Evolutionary conservation across 805 yeast species (phyloP), one percentile per base, ranked within the genome.

Genomic region (Barnettozyma siamensis): DNA sequence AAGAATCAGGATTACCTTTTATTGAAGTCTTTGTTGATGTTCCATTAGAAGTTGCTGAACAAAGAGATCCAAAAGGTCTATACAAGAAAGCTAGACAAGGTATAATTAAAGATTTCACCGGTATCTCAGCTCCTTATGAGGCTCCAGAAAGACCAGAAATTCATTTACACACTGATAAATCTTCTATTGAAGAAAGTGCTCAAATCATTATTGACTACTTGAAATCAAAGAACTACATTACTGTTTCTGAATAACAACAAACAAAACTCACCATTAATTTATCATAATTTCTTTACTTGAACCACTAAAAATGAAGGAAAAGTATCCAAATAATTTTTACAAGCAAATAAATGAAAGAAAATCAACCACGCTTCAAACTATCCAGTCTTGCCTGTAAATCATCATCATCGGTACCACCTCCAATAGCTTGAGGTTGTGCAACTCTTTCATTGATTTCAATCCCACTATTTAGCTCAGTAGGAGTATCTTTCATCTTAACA

Each of bases 51-150:
- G 88, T 91, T 47, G 98, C 97, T 38, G 98, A 91, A 71, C 76
- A 87, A 64, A 86, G 98, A 69, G 98, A 91, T 64, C 98, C 98
- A 49, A 91, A 91, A 70, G 98, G 98, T 11, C 70, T 91, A 51
- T 91, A 91, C 72, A 88, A 88, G 67, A 91, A 91, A 74, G 98
- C 98, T 15, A 80, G 97, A 64, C 93, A 88, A 58, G 98, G 98
- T 28, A 69, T 83, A 46, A 89, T 89, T 63, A 86, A 86, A 66
- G 95, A 89, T 59, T 89, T 89, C 69, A 89, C 98, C 13, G 98
- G 98, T 43, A 83, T 89, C 43, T 80, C 88, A 49, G 97, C 96
- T 10, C 98, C 98, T 30, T 89, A 89, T 63, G 98, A 89, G 70
- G 93, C 85, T 3, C 98, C 98, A 38, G 83, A 74, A 51, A 57